Evolutionary conservation across 495 filamentous ascomycete species (phyloP), one percentile per base, ranked within the genome.

Genomic region (Hypoxylon rickii): DNA sequence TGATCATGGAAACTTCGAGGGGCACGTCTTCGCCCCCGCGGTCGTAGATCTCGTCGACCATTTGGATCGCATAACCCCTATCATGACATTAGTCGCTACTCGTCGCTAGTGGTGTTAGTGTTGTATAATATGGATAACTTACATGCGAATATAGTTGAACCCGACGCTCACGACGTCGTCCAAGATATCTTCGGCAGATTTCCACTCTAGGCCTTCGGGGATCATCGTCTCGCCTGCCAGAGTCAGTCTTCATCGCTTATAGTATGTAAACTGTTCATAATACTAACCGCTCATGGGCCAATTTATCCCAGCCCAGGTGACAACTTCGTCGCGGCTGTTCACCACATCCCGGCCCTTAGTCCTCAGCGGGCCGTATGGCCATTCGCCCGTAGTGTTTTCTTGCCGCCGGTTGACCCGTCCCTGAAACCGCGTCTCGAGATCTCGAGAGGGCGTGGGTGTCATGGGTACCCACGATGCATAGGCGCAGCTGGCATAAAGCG

Each of bases 201-300:
- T 65, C 63, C 81, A 80, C 58, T 82, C 76, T 16, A 85, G 65
- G 0, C 81, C 82, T 57, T 84, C 82, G 0, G 82, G 82, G 16
- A 85, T 67, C 77, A 83, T 84, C 12, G 75, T 75, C 33, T 83
- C 81, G 6, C 69, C 75, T 48, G 64, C 77, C 18, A 20, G 2
- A 41, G n/a, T 42, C 15, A 36, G 16, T 22, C 6, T 34, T 1
- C 16, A 21, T 19, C 15, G 15, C 33, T 46, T 21, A 6, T 18
- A 2, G 11, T 38, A 12, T 16, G 21, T 17, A 20, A 31, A 3
- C 1, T 8, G 12, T 6, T 36, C 18, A 6, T 19, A 8, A 7
- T 22, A 51, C 62, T 50, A 24, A 55, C 65, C 67, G 20, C 61
- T 70, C 65, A 72, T 58, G 11, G 82, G 78, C 82, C 82, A 84